Evolutionary conservation across 2,329 filamentous ascomycete species (phyloP).

Genomic region (Aspergillus sp.): DNA sequence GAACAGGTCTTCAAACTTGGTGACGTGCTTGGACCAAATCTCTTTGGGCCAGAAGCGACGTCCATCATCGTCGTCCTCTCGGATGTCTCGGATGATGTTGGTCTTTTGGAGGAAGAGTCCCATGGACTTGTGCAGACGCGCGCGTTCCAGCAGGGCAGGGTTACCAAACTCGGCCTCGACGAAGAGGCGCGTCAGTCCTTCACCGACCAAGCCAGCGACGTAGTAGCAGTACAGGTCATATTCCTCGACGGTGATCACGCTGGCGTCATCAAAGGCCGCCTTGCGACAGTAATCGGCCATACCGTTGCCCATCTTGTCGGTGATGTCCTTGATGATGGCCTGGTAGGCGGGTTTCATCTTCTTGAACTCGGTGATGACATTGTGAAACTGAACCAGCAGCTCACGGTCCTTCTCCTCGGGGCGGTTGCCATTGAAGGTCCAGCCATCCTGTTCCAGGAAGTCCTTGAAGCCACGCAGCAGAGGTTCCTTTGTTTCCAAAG

Average conservation of each 20-base stretch:
- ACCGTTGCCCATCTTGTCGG: slow-evolving; percentile 91
- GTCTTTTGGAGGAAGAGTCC: slow-evolving; percentile 97
- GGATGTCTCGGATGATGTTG: slow-evolving; percentile 95
- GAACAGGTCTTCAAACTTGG: slow-evolving; percentile 87
- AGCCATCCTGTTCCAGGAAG: slow-evolving; percentile 78
- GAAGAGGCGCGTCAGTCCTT: slow-evolving; percentile 87
- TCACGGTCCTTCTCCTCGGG: slow-evolving; percentile 93
- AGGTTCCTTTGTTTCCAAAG: slow-evolving; percentile 78
- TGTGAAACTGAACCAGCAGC: slow-evolving; percentile 87
- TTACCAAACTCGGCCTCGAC: slow-evolving; percentile 86
- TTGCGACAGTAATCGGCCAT: slow-evolving; percentile 96
- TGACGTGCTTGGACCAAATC: slow-evolving; percentile 95
- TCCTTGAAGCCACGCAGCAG: slow-evolving; percentile 80
- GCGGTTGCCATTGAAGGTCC: slow-evolving; percentile 84
- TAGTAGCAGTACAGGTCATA: slow-evolving; percentile 99
- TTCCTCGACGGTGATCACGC: slow-evolving; percentile 79
- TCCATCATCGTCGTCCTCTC: slow-evolving; percentile 84
- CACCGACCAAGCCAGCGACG: slow-evolving; percentile 96
- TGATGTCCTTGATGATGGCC: slow-evolving; percentile 88
- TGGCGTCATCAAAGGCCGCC: slow-evolving; percentile 75
- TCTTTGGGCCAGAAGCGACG: slow-evolving; percentile 93
- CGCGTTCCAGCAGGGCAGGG: slow-evolving; percentile 74
- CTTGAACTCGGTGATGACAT: slow-evolving; percentile 82
- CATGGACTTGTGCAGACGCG: slow-evolving; percentile 89
- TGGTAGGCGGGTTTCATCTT: slow-evolving; percentile 82